Conservation (phyloP, 306 rosid genomes). For the Prunus dulcis region DNA sequence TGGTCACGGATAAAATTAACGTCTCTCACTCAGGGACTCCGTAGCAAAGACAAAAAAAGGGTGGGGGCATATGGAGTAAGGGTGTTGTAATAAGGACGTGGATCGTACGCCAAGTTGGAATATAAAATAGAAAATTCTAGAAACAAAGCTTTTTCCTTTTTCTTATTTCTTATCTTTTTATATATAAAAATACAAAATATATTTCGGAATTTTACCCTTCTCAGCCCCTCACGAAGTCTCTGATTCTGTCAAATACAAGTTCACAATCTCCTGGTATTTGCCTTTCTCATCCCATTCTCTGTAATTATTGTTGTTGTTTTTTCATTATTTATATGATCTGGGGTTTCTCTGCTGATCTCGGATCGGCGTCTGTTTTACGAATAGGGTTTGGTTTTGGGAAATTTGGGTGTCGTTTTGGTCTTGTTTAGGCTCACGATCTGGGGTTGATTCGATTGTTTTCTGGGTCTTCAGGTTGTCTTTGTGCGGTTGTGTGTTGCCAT, state of each 20-base stretch:
- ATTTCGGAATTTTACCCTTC: neutral
- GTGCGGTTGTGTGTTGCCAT: constrained; percentile 21
- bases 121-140: constrained; percentile 42
- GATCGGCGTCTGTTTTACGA: neutral
- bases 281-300: neutral
- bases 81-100: constrained; percentile 19
- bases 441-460: neutral
- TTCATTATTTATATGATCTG: neutral
- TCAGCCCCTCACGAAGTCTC: neutral
- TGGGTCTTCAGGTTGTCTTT: constrained; percentile 5
- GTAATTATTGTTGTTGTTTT: neutral
- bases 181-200: neutral
- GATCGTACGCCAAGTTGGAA: constrained; percentile 36
- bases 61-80: neutral
- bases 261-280: neutral
- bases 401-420: neutral
- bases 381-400: neutral
- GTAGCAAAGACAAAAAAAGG: neutral
- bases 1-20: neutral
- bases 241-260: neutral
- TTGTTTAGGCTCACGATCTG: constrained; percentile 30
- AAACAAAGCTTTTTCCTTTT: constrained; percentile 1
- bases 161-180: constrained; percentile 1
- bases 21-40: neutral
- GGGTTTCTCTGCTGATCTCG: neutral